Percentiles rank a stretch among this genome's conserved stretches.
Evolutionary conservation across 2,329 filamentous ascomycete genomes (phyloP).

Genomic region (Apiospora saccharicola): DNA sequence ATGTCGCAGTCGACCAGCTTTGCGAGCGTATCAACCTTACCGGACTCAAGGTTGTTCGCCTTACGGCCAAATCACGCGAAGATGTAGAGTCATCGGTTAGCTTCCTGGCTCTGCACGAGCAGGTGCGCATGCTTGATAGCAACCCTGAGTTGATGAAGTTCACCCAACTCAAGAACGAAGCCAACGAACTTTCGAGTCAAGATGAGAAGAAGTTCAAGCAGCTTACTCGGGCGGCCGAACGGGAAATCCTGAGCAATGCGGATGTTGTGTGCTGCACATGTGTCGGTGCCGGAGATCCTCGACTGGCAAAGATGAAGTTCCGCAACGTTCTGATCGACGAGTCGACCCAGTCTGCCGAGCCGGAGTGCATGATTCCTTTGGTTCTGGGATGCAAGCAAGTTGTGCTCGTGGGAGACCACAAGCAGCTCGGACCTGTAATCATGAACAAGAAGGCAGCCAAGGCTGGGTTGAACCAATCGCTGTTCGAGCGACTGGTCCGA

Average conservation of each 20-base stretch:
- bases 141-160: slow-evolving; percentile 94
- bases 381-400: slow-evolving; percentile 98
- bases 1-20: slow-evolving; percentile 97
- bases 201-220: slow-evolving; percentile 99
- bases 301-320: slow-evolving; percentile 97
- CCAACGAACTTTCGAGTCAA: slow-evolving; percentile 90
- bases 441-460: slow-evolving; percentile 99
- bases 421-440: slow-evolving; percentile 96
- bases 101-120: slow-evolving; percentile 93
- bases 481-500: slow-evolving; percentile 95
- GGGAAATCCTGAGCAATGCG: slow-evolving; percentile 92
- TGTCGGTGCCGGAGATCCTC: slow-evolving; percentile 94
- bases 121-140: slow-evolving; percentile 96
- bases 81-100: slow-evolving; percentile 98
- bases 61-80: slow-evolving; percentile 98
- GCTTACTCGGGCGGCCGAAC: slow-evolving; percentile 89
- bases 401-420: slow-evolving; percentile 97
- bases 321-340: slow-evolving; percentile 97
- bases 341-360: slow-evolving; percentile 96
- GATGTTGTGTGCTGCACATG: slow-evolving; percentile 99
- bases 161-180: slow-evolving; percentile 88
- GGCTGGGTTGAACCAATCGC: slow-evolving; percentile 95
- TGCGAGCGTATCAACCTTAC: slow-evolving; percentile 97
- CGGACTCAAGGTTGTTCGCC: slow-evolving; percentile 92
- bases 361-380: slow-evolving; percentile 98